Base-by-base conservation (phyloP, 1,284 basidiomycete genomes). In the Papiliotrema nemorosa region DNA sequence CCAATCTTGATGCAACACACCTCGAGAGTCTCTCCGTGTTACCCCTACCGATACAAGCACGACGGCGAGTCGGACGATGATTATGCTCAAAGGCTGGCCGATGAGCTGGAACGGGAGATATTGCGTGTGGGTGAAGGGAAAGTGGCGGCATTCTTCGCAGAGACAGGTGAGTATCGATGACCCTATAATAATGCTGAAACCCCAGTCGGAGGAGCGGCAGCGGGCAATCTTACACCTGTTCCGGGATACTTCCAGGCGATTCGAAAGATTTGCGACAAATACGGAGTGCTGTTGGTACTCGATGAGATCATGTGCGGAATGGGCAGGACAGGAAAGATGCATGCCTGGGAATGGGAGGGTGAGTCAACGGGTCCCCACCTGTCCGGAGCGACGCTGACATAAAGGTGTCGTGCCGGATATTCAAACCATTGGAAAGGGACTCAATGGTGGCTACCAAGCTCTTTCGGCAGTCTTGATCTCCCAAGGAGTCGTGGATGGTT, bases 281-380 rank as follows among this genome's bases (percentile, higher is more conserved):
- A 90, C 58, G 89, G 86, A 5, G 87, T 86, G 1, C 73, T 92
- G n/a, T 84, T 91, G 68, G 87, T 90, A 40, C 79, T 90, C 37
- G 89, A 92, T 65, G 89, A 92, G 73, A 82, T 86, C 54, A 86
- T 86, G 90, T 84, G 84, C 63, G 88, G 88, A 27, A 88, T 90
- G 84, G 88, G 87, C 38, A 82, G 88, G 82, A 70, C 87, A 1
- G 88, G 87, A 2, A 68, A 62, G 54, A 63, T 88, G 41, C 90
- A 92, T 63, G 87, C 83, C 36, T 92, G 89, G 90, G 80, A 90
- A 66, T 87, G 87, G 47, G 88, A 90, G 62, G 84, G 83, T 43
- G 80, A 77, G 35, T 72, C 80, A 35, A 3, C n/a, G 31, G 14
- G 14, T 37, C 14, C 18, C 7, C 6, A 16, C 38, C 10, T 22